These are phyloP conservation scores for Begonia masoniana DNA, from an alignment of 306 rosid genomes.

Conservation along the genomic window DNA sequence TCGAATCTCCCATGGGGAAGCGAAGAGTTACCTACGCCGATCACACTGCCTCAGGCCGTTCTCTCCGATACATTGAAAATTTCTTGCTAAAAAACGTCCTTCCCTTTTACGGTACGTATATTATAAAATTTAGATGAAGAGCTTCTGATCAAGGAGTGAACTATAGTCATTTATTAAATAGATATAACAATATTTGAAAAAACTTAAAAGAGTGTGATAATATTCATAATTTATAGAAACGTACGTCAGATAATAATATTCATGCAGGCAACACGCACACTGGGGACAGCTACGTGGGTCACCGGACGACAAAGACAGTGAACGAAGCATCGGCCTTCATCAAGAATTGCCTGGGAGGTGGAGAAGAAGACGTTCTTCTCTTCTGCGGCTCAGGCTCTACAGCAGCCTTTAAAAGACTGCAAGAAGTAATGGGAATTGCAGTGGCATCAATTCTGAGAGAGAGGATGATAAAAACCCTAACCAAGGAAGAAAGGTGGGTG, in stretches of 20 bases:
- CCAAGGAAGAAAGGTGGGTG: slow-evolving; percentile 54
- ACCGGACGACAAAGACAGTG: slow-evolving; percentile 47
- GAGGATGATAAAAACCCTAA: slow-evolving; percentile 16
- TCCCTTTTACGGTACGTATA: slow-evolving; percentile 50
- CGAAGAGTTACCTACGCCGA: slow-evolving; percentile 57
- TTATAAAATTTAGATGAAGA: too few relatives aligned
- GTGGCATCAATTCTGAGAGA: slow-evolving; percentile 58
- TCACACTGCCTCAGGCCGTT: slow-evolving; percentile 79
- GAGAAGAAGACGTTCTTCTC: slow-evolving; percentile 39
- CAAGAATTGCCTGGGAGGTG: slow-evolving; percentile 59
- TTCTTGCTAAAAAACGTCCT: slow-evolving; percentile 52
- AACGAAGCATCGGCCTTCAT: slow-evolving; percentile 41
- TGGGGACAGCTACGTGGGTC: slow-evolving; percentile 64
- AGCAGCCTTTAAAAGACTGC: slow-evolving; percentile 66
- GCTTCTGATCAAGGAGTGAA: too few relatives aligned
- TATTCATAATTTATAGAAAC: too few relatives aligned
- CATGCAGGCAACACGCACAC: slow-evolving; percentile 65
- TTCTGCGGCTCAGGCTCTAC: slow-evolving; percentile 83
- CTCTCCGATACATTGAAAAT: slow-evolving; percentile 45
- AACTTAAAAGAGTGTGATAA: too few relatives aligned
- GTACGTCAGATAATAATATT: too few relatives aligned
- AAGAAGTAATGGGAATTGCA: slow-evolving; percentile 66
- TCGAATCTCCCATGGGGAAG: slow-evolving; percentile 50
- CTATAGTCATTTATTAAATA: too few relatives aligned
- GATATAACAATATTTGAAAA: too few relatives aligned